Evolutionary conservation across 352 stramenopile genomes (phyloP).

Genomic region (Phytophthora hybrid): DNA sequence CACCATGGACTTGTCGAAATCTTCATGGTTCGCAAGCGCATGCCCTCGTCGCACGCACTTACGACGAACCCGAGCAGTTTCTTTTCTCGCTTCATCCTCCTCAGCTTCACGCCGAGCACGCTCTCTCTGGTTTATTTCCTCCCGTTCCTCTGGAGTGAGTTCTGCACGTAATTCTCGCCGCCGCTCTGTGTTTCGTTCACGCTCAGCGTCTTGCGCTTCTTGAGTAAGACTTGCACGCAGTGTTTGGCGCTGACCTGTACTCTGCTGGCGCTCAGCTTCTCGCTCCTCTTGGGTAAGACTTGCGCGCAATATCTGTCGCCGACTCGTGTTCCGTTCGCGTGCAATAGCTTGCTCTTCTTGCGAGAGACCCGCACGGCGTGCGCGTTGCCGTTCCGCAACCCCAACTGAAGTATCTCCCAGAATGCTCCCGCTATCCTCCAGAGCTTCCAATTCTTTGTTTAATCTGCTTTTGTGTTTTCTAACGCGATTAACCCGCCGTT

Average conservation of each 20-base stretch:
- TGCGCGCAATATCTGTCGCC: no score
- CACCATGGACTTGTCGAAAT: slow-evolving; percentile 1
- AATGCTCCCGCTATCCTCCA: no score
- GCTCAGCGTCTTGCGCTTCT: neutral
- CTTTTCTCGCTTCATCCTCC: neutral
- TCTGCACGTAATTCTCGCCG: neutral
- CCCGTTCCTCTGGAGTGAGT: neutral
- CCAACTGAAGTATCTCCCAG: no score
- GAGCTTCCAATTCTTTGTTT: neutral
- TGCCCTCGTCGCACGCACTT: neutral
- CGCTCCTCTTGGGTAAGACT: no score
- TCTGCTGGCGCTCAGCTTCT: no score
- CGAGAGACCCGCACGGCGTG: no score
- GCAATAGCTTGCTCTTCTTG: no score
- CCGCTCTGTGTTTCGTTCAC: neutral
- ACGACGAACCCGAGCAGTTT: neutral
- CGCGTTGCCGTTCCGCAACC: no score
- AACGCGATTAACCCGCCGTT: neutral
- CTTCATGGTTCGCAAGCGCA: neutral
- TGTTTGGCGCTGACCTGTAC: no score
- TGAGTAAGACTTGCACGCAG: neutral
- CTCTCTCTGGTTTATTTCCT: neutral
- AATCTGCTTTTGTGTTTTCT: neutral
- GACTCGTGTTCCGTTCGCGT: no score
- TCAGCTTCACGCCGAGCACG: neutral